Conservation (phyloP, 495 filamentous ascomycete species). For the Talaromyces proteolyticus region DNA sequence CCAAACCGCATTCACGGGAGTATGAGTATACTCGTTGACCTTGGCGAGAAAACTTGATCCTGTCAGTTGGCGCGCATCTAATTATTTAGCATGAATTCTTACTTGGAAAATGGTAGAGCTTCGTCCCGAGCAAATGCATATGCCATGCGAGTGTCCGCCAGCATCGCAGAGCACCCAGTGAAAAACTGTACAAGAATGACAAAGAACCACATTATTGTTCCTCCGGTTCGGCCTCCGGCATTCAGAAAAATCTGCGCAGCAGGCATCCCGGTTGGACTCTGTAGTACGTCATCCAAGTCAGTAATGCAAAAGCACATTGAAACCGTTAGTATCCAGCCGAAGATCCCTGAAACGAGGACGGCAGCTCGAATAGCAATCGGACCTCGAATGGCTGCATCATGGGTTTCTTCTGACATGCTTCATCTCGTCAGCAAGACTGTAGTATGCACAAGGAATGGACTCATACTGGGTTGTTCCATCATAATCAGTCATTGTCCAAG, state of each 20-base stretch:
- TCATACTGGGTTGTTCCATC: slow-evolving; percentile 65
- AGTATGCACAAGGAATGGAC: background rate
- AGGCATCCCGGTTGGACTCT: slow-evolving; percentile 57
- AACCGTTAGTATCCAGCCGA: slow-evolving; percentile 62
- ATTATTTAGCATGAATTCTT: slow-evolving; percentile 8
- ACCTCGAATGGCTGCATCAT: slow-evolving; percentile 61
- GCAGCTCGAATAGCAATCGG: slow-evolving; percentile 60
- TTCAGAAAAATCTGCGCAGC: slow-evolving; percentile 69
- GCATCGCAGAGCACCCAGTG: slow-evolving; percentile 64
- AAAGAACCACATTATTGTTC: slow-evolving; percentile 63
- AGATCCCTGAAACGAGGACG: slow-evolving; percentile 56
- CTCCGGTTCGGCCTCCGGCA: slow-evolving; percentile 54
- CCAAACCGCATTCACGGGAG: slow-evolving; percentile 67
- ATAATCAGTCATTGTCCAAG: slow-evolving; percentile 75
- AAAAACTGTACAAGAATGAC: slow-evolving; percentile 68
- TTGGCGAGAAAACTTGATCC: slow-evolving; percentile 45
- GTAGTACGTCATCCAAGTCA: slow-evolving; percentile 57
- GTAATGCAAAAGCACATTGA: slow-evolving; percentile 64
- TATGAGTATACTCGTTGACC: slow-evolving; percentile 52
- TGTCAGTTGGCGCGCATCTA: background rate
- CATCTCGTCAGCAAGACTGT: background rate
- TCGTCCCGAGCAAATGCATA: slow-evolving; percentile 67
- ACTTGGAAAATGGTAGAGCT: slow-evolving; percentile 63
- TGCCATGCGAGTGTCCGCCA: slow-evolving; percentile 68
- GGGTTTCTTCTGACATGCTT: slow-evolving; percentile 70